These are phyloP conservation scores for Hylodesmum podocarpum DNA, from an alignment of 306 rosid species.

Conservation along the genomic window DNA sequence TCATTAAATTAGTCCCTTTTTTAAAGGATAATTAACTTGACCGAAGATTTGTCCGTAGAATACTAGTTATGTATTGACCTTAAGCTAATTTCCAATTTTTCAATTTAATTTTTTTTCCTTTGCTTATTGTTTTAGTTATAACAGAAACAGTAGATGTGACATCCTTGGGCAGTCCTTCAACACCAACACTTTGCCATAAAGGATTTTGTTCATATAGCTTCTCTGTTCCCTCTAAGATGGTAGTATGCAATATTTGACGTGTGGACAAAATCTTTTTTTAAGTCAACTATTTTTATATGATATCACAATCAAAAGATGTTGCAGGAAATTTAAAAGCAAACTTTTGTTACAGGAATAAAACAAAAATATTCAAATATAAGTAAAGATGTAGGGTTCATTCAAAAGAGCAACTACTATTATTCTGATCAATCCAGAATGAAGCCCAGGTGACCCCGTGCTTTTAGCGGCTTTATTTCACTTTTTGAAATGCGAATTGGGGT, in stretches of 20 bases:
- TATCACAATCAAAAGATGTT: background rate
- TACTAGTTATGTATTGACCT: background rate
- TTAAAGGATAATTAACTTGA: too few relatives aligned
- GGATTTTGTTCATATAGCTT: conserved; percentile 4
- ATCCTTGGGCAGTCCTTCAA: background rate
- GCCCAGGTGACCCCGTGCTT: background rate
- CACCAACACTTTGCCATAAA: conserved; percentile 11
- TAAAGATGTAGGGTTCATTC: background rate
- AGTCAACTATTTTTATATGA: conserved; percentile 5
- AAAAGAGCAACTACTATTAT: background rate
- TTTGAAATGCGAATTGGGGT: background rate
- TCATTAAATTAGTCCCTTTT: background rate
- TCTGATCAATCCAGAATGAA: background rate
- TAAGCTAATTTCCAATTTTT: background rate
- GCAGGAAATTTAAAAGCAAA: conserved; percentile 3
- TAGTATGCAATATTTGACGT: background rate
- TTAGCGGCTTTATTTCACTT: background rate
- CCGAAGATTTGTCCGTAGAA: background rate
- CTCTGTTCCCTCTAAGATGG: background rate
- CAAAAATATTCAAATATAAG: background rate
- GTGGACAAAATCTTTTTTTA: background rate
- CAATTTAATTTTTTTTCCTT: background rate
- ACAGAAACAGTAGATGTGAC: background rate
- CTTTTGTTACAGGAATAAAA: background rate
- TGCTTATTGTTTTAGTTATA: background rate